These are phyloP conservation scores for Polytrichum commune DNA, from an alignment of 225 moss, liverwort and hornwort species.

Conservation along the genomic window DNA sequence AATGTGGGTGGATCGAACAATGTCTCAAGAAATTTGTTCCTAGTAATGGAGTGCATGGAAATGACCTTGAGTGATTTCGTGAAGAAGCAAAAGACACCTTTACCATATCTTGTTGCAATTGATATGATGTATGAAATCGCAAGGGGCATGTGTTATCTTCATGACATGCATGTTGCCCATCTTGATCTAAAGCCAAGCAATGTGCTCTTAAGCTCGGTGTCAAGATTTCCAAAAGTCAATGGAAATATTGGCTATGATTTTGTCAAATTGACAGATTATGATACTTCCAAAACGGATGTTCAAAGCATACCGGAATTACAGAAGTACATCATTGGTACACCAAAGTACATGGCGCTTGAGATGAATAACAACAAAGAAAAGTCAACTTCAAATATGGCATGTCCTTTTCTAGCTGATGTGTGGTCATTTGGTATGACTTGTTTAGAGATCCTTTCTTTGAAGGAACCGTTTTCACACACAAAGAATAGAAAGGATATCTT, in stretches of 20 bases:
- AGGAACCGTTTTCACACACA: background rate
- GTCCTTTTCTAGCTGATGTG: background rate
- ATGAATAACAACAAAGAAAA: background rate
- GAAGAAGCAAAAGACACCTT: background rate
- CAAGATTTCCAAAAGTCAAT: no score
- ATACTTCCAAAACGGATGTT: background rate
- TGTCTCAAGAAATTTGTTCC: background rate
- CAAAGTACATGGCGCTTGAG: slow-evolving; percentile 2
- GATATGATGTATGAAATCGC: background rate
- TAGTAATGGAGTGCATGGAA: background rate
- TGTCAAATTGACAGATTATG: background rate
- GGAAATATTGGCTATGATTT: background rate
- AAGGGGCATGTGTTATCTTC: slow-evolving; percentile 6
- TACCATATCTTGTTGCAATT: background rate
- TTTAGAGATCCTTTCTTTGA: background rate
- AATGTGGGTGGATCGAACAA: background rate
- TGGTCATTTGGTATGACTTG: background rate
- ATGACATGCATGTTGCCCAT: slow-evolving; percentile 3
- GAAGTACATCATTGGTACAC: background rate
- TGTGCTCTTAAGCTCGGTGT: background rate
- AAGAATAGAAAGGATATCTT: background rate
- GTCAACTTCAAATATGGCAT: background rate
- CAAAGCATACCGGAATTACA: background rate
- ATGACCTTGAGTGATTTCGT: background rate
- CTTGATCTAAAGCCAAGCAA: slow-evolving; percentile 8